A percentile compares a stretch with the other conserved stretches of the same genome.
phyloP scores from a whole-genome alignment of 768 basidiomycete species.

The Mrakia frigida region DNA sequence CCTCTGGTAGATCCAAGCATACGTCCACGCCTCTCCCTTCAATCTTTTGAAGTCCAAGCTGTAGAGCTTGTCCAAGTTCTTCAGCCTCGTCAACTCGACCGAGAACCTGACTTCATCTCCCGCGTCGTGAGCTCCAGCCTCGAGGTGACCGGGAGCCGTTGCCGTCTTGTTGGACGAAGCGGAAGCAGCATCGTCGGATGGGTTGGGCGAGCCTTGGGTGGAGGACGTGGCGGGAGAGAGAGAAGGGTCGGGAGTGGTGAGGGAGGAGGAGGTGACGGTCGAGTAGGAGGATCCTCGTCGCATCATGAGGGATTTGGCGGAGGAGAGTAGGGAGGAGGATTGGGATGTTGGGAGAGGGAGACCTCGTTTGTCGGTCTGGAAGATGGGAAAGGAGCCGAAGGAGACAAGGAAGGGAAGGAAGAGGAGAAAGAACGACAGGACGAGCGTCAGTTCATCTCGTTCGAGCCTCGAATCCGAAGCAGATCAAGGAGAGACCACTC shows the following conservation, averaged over 20 bases:
- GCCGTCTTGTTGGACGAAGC: background rate
- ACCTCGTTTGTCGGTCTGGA: slow-evolving; percentile 83
- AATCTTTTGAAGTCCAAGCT: slow-evolving; percentile 85
- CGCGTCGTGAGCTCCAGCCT: slow-evolving; percentile 51
- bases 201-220: slow-evolving; percentile 6
- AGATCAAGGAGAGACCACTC: too few relatives aligned
- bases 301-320: slow-evolving; percentile 73
- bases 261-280: slow-evolving; percentile 12
- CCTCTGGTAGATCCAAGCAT: slow-evolving; percentile 29
- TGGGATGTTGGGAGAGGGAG: slow-evolving; percentile 72
- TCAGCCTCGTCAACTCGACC: slow-evolving; percentile 85
- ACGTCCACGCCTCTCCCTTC: slow-evolving; percentile 55
- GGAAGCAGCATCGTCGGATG: background rate
- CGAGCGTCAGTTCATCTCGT: background rate
- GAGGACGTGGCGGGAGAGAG: slow-evolving; percentile 19
- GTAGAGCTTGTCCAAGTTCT: slow-evolving; percentile 82
- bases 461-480: too few relatives aligned
- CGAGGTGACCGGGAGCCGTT: background rate
- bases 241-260: slow-evolving; percentile 16
- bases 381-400: background rate
- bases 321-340: slow-evolving; percentile 53
- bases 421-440: background rate
- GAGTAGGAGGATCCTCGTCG: slow-evolving; percentile 79
- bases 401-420: background rate
- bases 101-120: slow-evolving; percentile 96